phyloP scores from a whole-genome alignment of 78 protist species.

The Dictyostelium firmibasis region DNA sequence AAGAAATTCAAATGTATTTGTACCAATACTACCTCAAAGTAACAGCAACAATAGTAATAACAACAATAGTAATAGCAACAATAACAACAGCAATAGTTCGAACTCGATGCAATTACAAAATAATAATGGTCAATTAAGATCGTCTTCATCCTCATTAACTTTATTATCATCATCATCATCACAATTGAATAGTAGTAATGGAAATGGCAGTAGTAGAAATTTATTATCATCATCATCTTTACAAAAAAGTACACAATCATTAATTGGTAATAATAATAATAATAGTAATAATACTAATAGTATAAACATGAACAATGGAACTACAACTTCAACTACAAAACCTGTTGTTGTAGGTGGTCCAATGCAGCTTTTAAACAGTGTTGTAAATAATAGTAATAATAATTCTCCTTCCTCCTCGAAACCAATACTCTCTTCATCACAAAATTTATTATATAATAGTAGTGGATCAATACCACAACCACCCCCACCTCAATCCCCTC shows the following conservation, averaged over 20 bases:
- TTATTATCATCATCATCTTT: background rate
- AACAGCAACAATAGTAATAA: background rate
- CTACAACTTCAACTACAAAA: constrained; percentile 13
- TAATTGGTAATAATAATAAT: background rate
- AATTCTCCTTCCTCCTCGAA: background rate
- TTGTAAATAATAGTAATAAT: background rate
- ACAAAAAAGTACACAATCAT: constrained; percentile 6
- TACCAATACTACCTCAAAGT: constrained; percentile 16
- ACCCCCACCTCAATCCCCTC: background rate
- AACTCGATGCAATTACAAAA: background rate
- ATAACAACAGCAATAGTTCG: background rate
- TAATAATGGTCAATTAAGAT: background rate
- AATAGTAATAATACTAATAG: too few species aligned
- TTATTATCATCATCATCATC: background rate
- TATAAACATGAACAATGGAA: background rate
- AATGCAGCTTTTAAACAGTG: background rate
- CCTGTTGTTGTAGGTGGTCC: constrained; percentile 43
- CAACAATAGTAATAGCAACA: background rate
- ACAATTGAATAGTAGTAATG: background rate
- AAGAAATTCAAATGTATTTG: background rate
- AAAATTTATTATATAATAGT: background rate
- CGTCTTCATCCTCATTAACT: background rate
- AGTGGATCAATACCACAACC: background rate
- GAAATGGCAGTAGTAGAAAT: background rate
- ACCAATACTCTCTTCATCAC: background rate